phyloP scores from a whole-genome alignment of 768 basidiomycete genomes.

The Russula olivacea region DNA sequence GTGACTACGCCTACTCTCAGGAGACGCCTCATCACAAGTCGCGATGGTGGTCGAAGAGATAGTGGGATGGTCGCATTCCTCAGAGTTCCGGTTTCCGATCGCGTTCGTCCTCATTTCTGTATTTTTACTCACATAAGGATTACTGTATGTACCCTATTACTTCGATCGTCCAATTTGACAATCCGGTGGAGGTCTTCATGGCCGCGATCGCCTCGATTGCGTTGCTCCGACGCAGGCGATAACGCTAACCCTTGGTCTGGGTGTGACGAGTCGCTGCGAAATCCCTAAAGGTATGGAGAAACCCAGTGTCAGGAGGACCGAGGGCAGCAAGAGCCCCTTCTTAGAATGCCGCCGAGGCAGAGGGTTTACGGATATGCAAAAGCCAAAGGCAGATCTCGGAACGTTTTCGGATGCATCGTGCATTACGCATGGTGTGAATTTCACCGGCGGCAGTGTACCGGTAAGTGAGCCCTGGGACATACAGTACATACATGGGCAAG shows the following conservation, averaged over 20 bases:
- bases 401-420: conserved; percentile 15
- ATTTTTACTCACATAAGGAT: conserved; percentile 14
- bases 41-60: conserved; percentile 17
- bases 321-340: not conserved
- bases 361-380: conserved; percentile 13
- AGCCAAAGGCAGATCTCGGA: not conserved
- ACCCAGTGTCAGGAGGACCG: not conserved
- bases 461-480: not conserved
- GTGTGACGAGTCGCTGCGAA: not conserved
- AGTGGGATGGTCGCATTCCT: not conserved
- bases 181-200: not conserved
- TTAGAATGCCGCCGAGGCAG: conserved; percentile 12
- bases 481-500: not conserved
- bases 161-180: conserved; percentile 16
- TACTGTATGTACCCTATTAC: conserved; percentile 16
- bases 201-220: conserved; percentile 14
- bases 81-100: conserved; percentile 6
- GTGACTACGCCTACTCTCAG: conserved; percentile 5
- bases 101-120: conserved; percentile 4
- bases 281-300: not conserved
- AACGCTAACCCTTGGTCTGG: not conserved
- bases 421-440: conserved; percentile 4
- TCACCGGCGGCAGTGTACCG: conserved; percentile 9
- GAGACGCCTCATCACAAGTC: conserved; percentile 17
- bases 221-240: not conserved